Percentiles rank a stretch among this genome's conserved stretches.
Evolutionary conservation across 106 monocot species (phyloP).

Genomic region (Iris macrosiphon): DNA sequence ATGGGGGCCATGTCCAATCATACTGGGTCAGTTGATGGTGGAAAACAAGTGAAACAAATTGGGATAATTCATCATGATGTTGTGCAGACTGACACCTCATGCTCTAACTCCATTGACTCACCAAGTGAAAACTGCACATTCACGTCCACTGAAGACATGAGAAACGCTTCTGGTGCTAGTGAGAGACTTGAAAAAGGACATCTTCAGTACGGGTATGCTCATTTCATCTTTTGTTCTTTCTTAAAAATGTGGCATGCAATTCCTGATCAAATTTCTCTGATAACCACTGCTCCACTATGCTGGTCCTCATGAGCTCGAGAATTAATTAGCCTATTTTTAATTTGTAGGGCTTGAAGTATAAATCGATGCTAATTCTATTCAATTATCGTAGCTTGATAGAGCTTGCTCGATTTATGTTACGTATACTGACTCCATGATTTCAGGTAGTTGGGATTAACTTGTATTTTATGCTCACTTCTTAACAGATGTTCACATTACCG

Average conservation of each 20-base stretch:
- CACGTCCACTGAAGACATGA: not conserved
- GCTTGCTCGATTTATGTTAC: no score
- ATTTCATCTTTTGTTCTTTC: not conserved
- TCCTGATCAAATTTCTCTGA: no score
- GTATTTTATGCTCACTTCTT: no score
- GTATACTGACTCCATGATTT: no score
- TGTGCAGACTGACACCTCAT: not conserved
- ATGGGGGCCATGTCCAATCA: slow-evolving; percentile 14
- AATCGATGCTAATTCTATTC: no score
- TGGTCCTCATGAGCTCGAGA: no score
- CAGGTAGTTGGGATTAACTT: no score
- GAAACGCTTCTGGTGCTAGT: slow-evolving; percentile 4
- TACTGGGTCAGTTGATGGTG: slow-evolving; percentile 11
- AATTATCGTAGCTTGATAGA: no score
- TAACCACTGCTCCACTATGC: no score
- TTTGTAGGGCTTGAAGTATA: no score
- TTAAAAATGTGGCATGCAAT: no score
- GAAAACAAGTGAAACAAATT: not conserved
- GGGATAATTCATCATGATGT: not conserved
- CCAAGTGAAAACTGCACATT: not conserved
- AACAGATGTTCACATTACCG: slow-evolving; percentile 52
- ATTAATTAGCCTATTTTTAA: no score
- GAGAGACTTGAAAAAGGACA: slow-evolving; percentile 31
- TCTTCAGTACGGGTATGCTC: slow-evolving; percentile 36
- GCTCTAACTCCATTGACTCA: not conserved